Evolutionary conservation across 2,329 filamentous ascomycete species (phyloP).

Genomic region (Intubia oerlemansii): DNA sequence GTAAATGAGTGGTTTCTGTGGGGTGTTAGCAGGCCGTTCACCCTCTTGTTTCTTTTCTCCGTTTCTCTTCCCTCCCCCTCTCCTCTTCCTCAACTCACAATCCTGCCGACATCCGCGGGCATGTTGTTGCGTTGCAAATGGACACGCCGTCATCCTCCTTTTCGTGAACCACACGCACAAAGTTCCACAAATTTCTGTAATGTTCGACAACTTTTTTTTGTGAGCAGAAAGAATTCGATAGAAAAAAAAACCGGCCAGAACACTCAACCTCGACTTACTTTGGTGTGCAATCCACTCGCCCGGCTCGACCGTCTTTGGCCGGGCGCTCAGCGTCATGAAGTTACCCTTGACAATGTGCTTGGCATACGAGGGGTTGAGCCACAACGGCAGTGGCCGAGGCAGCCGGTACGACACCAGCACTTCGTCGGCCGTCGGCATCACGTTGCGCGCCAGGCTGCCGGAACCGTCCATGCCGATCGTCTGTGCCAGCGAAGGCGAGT

Average conservation of each 20-base stretch:
- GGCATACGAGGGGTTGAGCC: conserved; percentile 54
- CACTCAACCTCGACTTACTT: conserved; percentile 27
- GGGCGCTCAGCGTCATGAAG: conserved; percentile 86
- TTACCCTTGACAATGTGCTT: conserved; percentile 91
- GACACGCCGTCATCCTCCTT: conserved; percentile 56
- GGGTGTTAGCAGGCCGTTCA: no score
- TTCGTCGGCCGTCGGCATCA: conserved; percentile 21
- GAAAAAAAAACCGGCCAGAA: not conserved
- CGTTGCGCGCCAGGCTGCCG: conserved; percentile 31
- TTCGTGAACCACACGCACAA: conserved; percentile 74
- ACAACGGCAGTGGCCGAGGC: conserved; percentile 46
- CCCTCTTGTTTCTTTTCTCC: no score
- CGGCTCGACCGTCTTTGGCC: conserved; percentile 80
- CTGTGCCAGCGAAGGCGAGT: conserved; percentile 40
- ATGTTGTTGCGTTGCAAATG: conserved; percentile 67
- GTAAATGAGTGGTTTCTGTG: conserved; percentile 82
- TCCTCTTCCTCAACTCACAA: no score
- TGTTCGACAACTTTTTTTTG: conserved; percentile 59
- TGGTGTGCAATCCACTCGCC: conserved; percentile 95
- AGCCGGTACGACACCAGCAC: conserved; percentile 39
- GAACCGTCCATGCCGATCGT: conserved; percentile 51
- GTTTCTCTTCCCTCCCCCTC: no score
- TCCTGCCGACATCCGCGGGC: conserved; percentile 86
- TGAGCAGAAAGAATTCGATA: not conserved
- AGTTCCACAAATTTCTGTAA: conserved; percentile 71